These are phyloP conservation scores for Ophioceras dolichostomum DNA, from an alignment of 2,329 filamentous ascomycete species.

Conservation along the genomic window DNA sequence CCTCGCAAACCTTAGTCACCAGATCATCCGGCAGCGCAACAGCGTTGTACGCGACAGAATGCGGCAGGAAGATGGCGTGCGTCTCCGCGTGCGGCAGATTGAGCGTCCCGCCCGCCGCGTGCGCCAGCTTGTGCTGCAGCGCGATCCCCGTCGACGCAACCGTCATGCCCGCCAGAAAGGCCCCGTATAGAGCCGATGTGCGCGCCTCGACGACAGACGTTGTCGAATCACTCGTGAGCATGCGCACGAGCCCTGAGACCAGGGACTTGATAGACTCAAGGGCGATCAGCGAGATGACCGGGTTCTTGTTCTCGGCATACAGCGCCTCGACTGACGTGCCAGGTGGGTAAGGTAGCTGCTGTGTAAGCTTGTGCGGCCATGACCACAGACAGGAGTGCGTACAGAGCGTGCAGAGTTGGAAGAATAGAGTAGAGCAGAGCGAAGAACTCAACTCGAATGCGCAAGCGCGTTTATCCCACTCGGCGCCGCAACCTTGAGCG, in stretches of 20 bases:
- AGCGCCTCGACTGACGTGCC: slow-evolving; percentile 44
- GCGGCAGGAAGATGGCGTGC: slow-evolving; percentile 50
- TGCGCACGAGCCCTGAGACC: slow-evolving; percentile 36
- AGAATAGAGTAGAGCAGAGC: no score
- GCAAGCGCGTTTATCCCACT: slow-evolving; percentile 56
- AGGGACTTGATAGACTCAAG: slow-evolving; percentile 43
- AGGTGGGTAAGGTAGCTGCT: no score
- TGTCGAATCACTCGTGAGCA: no score
- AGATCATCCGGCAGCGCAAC: slow-evolving; percentile 39
- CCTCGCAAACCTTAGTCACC: slow-evolving; percentile 33
- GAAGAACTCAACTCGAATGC: slow-evolving; percentile 39
- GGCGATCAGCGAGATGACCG: slow-evolving; percentile 45
- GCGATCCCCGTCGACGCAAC: slow-evolving; percentile 49
- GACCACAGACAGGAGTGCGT: no score
- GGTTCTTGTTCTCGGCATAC: slow-evolving; percentile 49
- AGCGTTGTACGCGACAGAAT: slow-evolving; percentile 51
- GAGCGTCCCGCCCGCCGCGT: slow-evolving; percentile 51
- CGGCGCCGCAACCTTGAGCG: slow-evolving; percentile 35
- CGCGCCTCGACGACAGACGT: slow-evolving; percentile 21
- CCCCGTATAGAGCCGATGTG: slow-evolving; percentile 40
- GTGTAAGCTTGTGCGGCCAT: no score
- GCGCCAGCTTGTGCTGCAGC: slow-evolving; percentile 57
- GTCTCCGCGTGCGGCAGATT: slow-evolving; percentile 54
- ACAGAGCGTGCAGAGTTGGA: no score
- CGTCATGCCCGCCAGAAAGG: slow-evolving; percentile 51